A percentile compares a stretch with the other conserved stretches of the same genome.
phyloP scores from a whole-genome alignment of 148 eudicot genomes.

The Bassia scoparia region DNA sequence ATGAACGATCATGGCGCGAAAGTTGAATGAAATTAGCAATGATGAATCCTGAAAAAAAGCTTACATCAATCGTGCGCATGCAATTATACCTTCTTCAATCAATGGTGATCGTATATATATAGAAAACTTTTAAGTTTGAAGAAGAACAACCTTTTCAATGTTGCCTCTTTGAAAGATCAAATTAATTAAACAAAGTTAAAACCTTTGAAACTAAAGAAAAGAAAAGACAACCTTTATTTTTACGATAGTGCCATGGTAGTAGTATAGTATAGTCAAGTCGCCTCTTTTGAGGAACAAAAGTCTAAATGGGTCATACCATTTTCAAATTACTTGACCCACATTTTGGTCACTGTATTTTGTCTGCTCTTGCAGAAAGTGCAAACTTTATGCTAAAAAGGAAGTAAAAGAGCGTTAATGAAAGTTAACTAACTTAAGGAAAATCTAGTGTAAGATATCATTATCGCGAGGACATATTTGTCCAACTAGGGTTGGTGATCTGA shows the following conservation, averaged over 20 bases:
- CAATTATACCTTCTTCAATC: neutral
- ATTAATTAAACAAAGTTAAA: neutral
- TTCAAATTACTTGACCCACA: slow-evolving; percentile 8
- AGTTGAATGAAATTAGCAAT: neutral
- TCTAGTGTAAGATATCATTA: neutral
- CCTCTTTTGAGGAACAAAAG: slow-evolving; percentile 17
- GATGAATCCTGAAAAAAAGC: neutral
- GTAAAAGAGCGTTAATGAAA: neutral
- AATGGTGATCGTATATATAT: neutral
- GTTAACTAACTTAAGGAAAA: neutral
- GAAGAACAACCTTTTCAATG: slow-evolving; percentile 1
- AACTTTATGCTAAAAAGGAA: neutral
- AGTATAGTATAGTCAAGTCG: slow-evolving; percentile 12
- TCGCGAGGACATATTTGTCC: neutral
- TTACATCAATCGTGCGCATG: slow-evolving; percentile 3
- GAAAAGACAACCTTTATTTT: neutral
- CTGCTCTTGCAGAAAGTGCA: neutral
- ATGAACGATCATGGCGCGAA: slow-evolving; percentile 4
- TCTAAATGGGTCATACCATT: neutral
- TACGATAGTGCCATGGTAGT: neutral
- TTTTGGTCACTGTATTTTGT: slow-evolving; percentile 7
- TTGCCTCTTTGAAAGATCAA: slow-evolving; percentile 5
- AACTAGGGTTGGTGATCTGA: neutral
- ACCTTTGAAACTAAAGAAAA: neutral
- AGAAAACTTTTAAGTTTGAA: slow-evolving; percentile 20